Evolutionary conservation across 2,329 filamentous ascomycete genomes (phyloP).

Genomic region (Colletotrichum musae): DNA sequence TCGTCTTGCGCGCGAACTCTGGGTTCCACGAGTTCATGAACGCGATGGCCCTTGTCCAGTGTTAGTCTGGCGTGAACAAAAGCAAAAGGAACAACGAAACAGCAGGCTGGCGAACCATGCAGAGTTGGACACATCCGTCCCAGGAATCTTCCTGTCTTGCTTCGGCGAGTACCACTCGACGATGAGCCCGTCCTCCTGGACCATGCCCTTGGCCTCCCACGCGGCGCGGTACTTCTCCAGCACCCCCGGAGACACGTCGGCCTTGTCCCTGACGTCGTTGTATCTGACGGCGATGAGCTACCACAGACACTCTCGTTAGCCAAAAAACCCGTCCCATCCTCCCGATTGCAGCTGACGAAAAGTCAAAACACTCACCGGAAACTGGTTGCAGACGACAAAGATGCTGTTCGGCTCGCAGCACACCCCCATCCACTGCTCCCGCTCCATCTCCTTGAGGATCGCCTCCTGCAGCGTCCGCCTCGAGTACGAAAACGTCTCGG

Average conservation of each 20-base stretch:
- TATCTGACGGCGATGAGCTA: conserved; percentile 13
- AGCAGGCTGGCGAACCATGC: background rate
- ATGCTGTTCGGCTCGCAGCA: conserved; percentile 60
- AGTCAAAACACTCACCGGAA: conserved; percentile 53
- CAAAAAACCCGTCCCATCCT: no score
- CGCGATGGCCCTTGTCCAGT: conserved; percentile 43
- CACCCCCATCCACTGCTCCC: conserved; percentile 55
- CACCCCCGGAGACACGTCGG: conserved; percentile 43
- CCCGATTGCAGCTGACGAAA: no score
- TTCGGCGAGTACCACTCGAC: conserved; percentile 36
- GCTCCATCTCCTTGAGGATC: conserved; percentile 55
- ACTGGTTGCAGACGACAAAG: conserved; percentile 59
- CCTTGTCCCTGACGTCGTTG: conserved; percentile 10
- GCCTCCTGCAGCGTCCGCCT: conserved; percentile 50
- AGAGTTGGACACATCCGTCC: background rate
- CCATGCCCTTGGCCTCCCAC: conserved; percentile 50
- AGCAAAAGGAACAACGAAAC: background rate
- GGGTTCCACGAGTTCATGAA: conserved; percentile 57
- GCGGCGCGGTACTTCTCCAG: conserved; percentile 55
- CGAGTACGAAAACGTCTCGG: conserved; percentile 52
- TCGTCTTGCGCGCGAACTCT: conserved; percentile 38
- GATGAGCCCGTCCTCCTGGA: conserved; percentile 46
- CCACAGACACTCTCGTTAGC: no score
- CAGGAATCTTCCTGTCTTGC: background rate
- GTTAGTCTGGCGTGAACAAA: background rate